A percentile compares a stretch with the other conserved stretches of the same genome.
These are phyloP conservation scores for Naganishia randhawae DNA, from an alignment of 768 basidiomycete species.

Conservation along the genomic window DNA sequence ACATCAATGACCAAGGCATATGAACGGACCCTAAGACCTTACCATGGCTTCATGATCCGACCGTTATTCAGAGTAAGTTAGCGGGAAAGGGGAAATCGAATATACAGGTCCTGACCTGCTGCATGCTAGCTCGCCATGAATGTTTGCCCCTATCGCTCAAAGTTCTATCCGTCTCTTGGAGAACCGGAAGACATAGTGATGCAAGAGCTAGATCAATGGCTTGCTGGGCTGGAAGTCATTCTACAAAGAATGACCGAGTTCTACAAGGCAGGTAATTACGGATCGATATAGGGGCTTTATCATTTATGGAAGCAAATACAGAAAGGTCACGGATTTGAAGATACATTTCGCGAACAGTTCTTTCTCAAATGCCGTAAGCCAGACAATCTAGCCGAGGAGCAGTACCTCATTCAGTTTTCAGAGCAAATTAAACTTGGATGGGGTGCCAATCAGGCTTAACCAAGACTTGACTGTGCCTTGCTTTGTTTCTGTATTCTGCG, in stretches of 20 bases:
- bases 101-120: not conserved
- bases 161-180: constrained; percentile 61
- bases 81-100: not conserved
- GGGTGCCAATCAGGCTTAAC: not conserved
- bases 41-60: constrained; percentile 63
- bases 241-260: constrained; percentile 56
- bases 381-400: too few relatives aligned
- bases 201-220: constrained; percentile 58
- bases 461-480: not conserved
- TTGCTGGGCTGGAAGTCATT: constrained; percentile 57
- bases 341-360: too few relatives aligned
- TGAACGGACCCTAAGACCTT: constrained; percentile 72
- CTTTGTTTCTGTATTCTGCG: not conserved
- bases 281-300: constrained; percentile 19
- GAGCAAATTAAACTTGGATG: too few relatives aligned
- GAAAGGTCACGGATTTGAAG: too few relatives aligned
- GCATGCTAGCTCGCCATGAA: constrained; percentile 62
- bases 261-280: constrained; percentile 47
- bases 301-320: too few relatives aligned
- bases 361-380: too few relatives aligned
- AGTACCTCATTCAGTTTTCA: too few relatives aligned
- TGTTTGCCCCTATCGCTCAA: constrained; percentile 62
- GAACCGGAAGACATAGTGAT: constrained; percentile 36
- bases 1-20: constrained; percentile 76
- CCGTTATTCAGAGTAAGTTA: constrained; percentile 59